Evolutionary conservation across 2,329 filamentous ascomycete species (phyloP).

Genomic region (Gnomoniopsis smithogilvyi): DNA sequence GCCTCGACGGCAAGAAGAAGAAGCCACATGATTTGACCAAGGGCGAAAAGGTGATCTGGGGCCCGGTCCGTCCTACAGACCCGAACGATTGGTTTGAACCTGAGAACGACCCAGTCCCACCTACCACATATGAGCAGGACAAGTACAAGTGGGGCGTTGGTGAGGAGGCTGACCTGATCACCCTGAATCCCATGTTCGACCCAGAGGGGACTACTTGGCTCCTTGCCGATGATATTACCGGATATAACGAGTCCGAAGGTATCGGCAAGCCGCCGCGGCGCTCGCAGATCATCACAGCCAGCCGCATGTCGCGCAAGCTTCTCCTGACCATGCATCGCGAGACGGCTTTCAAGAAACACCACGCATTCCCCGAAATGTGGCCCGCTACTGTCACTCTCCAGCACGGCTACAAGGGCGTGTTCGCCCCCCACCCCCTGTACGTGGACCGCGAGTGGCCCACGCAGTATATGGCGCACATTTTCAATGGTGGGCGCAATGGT

Average conservation of each 20-base stretch:
- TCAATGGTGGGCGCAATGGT: constrained; percentile 77
- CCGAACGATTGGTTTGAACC: constrained; percentile 68
- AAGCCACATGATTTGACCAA: constrained; percentile 32
- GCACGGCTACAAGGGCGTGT: constrained; percentile 90
- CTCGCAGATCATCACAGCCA: constrained; percentile 84
- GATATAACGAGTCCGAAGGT: constrained; percentile 65
- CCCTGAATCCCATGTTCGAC: constrained; percentile 88
- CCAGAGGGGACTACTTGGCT: constrained; percentile 84
- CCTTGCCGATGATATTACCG: constrained; percentile 77
- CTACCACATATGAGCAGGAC: constrained; percentile 72
- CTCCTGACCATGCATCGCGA: constrained; percentile 87
- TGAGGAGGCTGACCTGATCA: constrained; percentile 89
- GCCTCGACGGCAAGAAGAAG: constrained; percentile 38
- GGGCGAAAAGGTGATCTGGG: constrained; percentile 73
- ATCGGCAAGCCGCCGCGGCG: constrained; percentile 66
- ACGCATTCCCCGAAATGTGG: constrained; percentile 97
- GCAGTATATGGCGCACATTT: constrained; percentile 70
- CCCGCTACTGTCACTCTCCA: constrained; percentile 82
- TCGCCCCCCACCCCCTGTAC: constrained; percentile 83
- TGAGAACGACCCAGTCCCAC: constrained; percentile 71
- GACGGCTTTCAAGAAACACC: constrained; percentile 79
- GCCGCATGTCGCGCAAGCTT: constrained; percentile 76
- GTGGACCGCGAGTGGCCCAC: constrained; percentile 84
- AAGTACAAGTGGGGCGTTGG: constrained; percentile 82
- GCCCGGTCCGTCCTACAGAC: constrained; percentile 68